Evolutionary conservation across 768 basidiomycete species (phyloP).

Genomic region (Pleurotus ostreatus): DNA sequence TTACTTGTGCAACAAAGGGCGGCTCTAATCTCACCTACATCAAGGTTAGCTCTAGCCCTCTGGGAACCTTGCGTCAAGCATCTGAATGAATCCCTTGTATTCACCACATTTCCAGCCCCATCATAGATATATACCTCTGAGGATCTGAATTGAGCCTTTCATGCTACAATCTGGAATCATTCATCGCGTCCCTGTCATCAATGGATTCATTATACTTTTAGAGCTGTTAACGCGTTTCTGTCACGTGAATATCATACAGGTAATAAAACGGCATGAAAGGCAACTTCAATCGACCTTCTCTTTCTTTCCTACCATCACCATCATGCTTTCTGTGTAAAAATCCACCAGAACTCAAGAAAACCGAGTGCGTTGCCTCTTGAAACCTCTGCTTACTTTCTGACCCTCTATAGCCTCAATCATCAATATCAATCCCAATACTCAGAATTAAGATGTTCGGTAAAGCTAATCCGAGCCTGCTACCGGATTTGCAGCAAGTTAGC

Average conservation of each 20-base stretch:
- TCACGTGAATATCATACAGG: background rate
- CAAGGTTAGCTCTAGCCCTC: too few species aligned
- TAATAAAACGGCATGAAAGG: background rate
- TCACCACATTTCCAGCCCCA: too few species aligned
- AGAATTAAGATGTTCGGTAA: background rate
- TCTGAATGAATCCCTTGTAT: too few species aligned
- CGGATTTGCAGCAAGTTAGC: background rate
- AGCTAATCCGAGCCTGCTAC: background rate
- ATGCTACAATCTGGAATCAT: too few species aligned
- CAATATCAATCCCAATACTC: background rate
- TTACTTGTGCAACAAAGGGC: too few species aligned
- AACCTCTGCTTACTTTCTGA: too few species aligned
- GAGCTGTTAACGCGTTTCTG: background rate
- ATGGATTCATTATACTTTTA: background rate
- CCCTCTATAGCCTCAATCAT: background rate
- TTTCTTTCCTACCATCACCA: background rate
- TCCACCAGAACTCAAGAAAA: background rate
- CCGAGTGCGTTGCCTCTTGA: background rate
- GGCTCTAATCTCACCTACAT: too few species aligned
- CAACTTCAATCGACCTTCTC: background rate
- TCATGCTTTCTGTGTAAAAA: background rate
- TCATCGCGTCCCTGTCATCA: too few species aligned
- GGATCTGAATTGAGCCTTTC: too few species aligned
- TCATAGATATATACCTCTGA: too few species aligned
- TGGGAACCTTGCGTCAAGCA: too few species aligned